Base-by-base conservation (phyloP, 192 early-diverging fungal genomes). In the Haplosporangium gracile region DNA sequence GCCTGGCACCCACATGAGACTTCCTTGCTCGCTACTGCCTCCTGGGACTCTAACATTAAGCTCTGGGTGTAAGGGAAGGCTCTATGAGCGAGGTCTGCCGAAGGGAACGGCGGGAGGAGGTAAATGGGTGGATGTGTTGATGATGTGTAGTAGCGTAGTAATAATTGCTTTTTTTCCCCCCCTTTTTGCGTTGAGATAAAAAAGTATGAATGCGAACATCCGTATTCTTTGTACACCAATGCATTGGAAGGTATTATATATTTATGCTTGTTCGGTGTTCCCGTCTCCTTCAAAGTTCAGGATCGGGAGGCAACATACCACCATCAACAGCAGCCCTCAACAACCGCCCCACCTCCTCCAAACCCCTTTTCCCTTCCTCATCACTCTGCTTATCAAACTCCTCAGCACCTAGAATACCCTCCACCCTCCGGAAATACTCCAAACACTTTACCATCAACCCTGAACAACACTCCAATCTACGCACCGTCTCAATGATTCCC, bases 1-100 rank as follows among this genome's bases (percentile, higher is more conserved):
- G 95, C 94, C n/a, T 99, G 99, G 99, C 96, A 99, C 88, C 99
- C 99, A 40, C 96, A 97, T 81, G 98, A 99, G 80, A 92, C 95
- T 0, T 96, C 94, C 0, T 95, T 97, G 68, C 94, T 99, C 5
- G 97, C 95, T 2, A 99, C 99, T 16, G 97, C 97, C 83, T 94
- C 93, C 29, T 99, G 97, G 97, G 99, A 99, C 82, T 97, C 97
- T 20, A 94, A 92, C 11, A 97, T 99, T 88, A 99, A 98, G 90
- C 94, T 94, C 39, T 96, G 95, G 95, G 94, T 87, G 39, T 85
- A 81, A 68, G 26, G 65, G 65, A 20, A 0, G 51, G 16, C 20
- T 18, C 36, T 36, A 36, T 36, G 36, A 2, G 36, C 36, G 36
- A 36, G 36, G 2, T 36, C 36, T 36, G 36, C 36, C 2, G 36